Evolutionary conservation across 768 basidiomycete species (phyloP).

Genomic region (Pleurotus platypus): DNA sequence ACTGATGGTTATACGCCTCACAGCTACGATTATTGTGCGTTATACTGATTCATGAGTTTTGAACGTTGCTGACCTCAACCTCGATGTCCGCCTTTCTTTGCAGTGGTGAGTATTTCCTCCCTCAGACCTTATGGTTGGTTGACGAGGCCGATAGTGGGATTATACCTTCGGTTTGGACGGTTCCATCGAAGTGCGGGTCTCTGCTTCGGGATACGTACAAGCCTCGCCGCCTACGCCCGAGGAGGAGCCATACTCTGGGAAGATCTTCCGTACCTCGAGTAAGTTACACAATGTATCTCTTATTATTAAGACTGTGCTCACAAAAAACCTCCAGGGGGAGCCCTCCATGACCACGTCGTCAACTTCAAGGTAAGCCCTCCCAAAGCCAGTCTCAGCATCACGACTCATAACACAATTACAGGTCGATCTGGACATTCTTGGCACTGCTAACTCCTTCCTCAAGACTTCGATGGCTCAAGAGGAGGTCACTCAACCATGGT

Average conservation of each 20-base stretch:
- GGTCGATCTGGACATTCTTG: conserved; percentile 64
- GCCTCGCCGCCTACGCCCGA: conserved; percentile 53
- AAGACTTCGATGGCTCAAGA: conserved; percentile 48
- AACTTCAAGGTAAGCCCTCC: conserved; percentile 43
- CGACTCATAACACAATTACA: conserved; percentile 15
- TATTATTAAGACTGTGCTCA: not conserved
- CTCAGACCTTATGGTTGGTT: not conserved
- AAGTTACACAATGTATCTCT: conserved; percentile 15
- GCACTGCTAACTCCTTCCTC: conserved; percentile 55
- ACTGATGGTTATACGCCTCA: not conserved
- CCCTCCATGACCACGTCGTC: conserved; percentile 65
- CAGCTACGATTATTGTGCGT: conserved; percentile 55
- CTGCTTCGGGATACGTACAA: conserved; percentile 68
- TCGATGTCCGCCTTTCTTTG: not conserved
- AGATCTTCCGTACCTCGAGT: conserved; percentile 54
- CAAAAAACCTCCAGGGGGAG: conserved; percentile 45
- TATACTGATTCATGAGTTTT: not conserved
- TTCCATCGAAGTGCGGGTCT: conserved; percentile 61
- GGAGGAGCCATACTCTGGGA: conserved; percentile 49
- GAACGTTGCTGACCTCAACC: not conserved
- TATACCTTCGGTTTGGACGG: conserved; percentile 66
- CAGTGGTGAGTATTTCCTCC: not conserved
- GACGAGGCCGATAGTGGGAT: conserved; percentile 47
- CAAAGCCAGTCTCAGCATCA: no score
- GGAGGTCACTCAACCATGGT: conserved; percentile 49